Base-by-base conservation (phyloP, 495 filamentous ascomycete genomes). In the Pyronema omphalodes region DNA sequence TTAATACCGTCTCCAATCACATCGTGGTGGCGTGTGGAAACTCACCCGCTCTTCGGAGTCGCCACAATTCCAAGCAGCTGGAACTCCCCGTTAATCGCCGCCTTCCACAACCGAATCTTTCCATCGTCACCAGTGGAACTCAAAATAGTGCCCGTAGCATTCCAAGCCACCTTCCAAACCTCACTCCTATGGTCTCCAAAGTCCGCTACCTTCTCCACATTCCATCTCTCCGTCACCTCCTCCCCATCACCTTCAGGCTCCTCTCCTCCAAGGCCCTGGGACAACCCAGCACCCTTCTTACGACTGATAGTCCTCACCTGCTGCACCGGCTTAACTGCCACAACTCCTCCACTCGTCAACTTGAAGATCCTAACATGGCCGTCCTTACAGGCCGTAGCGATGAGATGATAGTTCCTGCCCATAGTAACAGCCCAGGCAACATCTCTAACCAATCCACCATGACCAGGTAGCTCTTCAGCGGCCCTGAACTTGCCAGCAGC, bases 381-480 rank as follows among this genome's bases (percentile, higher is more conserved):
- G 64, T 99, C 91, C 65, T 88, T 88, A 62, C 85, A 86, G 0
- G 86, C 89, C 34, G 88, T 93, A 6, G 91, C 93, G 58, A 96
- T 75, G 51, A 94, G 72, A 64, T 99, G 89, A 61, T 82, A 87
- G 0, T 88, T 88, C 34, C 88, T 68, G 39, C 84, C 81, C 59
- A 86, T 87, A 12, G 86, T 86, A 50, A 83, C 83, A 7, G 91
- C 88, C 91, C 91, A 99, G 7, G 85, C 80, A 4, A 95, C 80
- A 61, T 94, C 88, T 51, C 88, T 74, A n/a, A 99, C 83, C 40
- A 96, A 70, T 0, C 79, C 78, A 2, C 74, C 68, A 59, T 93
- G 83, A 0, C 77, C 77, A 33, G 62, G 64, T 23, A 96, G 70
- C 61, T 86, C 83, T 29, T 83, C 77, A 6, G 86, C 86, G 9